Evolutionary conservation across 2,329 filamentous ascomycete species (phyloP), one percentile per base, ranked within the genome.

Genomic region (Teratosphaeria destructans): DNA sequence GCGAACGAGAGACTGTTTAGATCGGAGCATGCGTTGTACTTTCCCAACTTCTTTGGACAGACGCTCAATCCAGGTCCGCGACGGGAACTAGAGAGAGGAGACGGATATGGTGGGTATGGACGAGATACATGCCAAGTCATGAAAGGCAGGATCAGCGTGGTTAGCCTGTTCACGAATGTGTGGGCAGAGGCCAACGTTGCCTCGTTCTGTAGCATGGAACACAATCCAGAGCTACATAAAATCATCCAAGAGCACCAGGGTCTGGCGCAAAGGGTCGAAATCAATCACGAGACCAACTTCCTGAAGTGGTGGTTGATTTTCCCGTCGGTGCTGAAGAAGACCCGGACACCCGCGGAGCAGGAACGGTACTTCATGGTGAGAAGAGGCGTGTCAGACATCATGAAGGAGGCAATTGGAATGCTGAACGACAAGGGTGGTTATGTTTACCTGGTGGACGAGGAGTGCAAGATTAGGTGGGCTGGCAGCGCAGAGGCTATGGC

Each of bases 351-450:
- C 63, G 75, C 80, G 61, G 78, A 83, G 59, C 82, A 84, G 73
- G 74, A 73, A 26, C 76, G 76, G 60, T 86, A 85, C 66, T 86
- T 86, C 67, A 73, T 86, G 59, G 78, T 86, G 19, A 75, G 79
- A 61, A 81, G 77, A 61, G 83, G 83, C 2, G 75, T 86, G 26
- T 78, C 74, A 14, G 80, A 84, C 55, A 72, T 77, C 19, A 76
- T 85, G 49, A 78, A 81, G 64, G 82, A 85, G 68, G 78, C 81
- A 4, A 81, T 86, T 67, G 84, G 83, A 5, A 73, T 95, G 71
- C 77, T 95, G 71, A 99, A 99, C 75, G 85, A 85, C 65, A 95
- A 92, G 75, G 93, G 96, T 37, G 93, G 92, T 43, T 97, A 96
- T 76, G 87, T 92, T 4, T 99, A 96, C 74, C 80, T 99, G 55